Evolutionary conservation across 495 filamentous ascomycete genomes (phyloP).

Genomic region (Podospora pseudoanserina): DNA sequence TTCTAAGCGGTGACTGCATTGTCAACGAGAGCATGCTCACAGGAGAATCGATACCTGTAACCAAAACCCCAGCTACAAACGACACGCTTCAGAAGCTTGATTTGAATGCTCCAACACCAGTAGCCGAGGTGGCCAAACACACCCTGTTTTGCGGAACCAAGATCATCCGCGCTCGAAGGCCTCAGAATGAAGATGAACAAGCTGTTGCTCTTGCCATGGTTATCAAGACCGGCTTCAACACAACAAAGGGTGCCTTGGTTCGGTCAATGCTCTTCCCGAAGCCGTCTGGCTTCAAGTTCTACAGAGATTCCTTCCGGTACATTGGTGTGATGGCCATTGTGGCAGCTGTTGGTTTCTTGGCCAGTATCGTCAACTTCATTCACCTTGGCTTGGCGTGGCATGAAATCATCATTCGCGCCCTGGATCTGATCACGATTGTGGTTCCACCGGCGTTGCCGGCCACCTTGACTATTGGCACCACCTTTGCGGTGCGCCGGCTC

Average conservation of each 20-base stretch:
- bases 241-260: constrained; percentile 92
- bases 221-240: constrained; percentile 91
- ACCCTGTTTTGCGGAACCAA: constrained; percentile 95
- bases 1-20: constrained; percentile 93
- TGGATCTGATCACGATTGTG: constrained; percentile 97
- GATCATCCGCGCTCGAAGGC: constrained; percentile 83
- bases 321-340: constrained; percentile 96
- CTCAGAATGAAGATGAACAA: constrained; percentile 76
- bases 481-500: constrained; percentile 84
- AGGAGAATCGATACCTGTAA: constrained; percentile 95
- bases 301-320: constrained; percentile 94
- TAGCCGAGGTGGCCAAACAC: constrained; percentile 75
- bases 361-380: constrained; percentile 90
- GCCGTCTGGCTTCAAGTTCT: constrained; percentile 96
- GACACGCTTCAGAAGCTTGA: constrained; percentile 71
- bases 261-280: constrained; percentile 99
- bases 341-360: constrained; percentile 80
- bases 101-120: constrained; percentile 70
- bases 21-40: constrained; percentile 99
- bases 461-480: constrained; percentile 92
- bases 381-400: constrained; percentile 78
- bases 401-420: constrained; percentile 81
- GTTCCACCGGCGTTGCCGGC: constrained; percentile 96
- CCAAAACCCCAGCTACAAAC: constrained; percentile 83
- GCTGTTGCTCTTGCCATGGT: constrained; percentile 90